Base-by-base conservation (phyloP, 257 asterid genomes). In the Primulina eburnea region DNA sequence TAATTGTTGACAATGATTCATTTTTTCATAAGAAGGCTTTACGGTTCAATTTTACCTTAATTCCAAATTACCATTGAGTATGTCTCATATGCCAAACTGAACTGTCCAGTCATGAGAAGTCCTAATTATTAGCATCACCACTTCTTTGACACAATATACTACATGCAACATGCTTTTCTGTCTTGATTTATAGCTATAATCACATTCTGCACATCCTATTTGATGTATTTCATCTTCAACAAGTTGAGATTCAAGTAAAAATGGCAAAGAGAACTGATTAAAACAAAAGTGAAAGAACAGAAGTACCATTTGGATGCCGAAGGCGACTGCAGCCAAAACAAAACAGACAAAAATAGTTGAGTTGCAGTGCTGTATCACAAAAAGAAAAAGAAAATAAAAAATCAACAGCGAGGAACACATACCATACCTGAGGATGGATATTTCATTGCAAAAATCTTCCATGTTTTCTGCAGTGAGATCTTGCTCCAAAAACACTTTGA, bases 361-460 rank as follows among this genome's bases (percentile, higher is more conserved):
- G 80, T 88, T 74, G 85, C 88, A 81, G 63, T 29, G 77, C 67
- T 50, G 47, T 57, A 58, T 32, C 75, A 59, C 71, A 73, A 50
- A 38, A 60, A 69, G 72, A 73, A 50, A 38, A 60, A 69, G 65
- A 77, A 53, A 32, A 71, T 34, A 62, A 43, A 43, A 43, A 11
- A 43, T 2, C 10, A 62, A 34, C 62, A 64, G 30, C 24, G 58
- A 67, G 24, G 30, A 43, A 65, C 50, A 63, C 30, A 33, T 52
- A 53, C 67, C 73, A 67, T 76, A 94, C 99, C 99, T 88, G 69
- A 94, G 88, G 76, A 94, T 94, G 68, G 97, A 81, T 75, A 94
- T 91, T 75, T 94, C 99, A 63, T 94, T 91, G 88, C 99, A 94
- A 71, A 94, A 94, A 71, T 94, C 99, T 85, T 91, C 97, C 97